These are phyloP conservation scores for Lichina pygmaea DNA, from an alignment of 495 filamentous ascomycete species.

Conservation along the genomic window DNA sequence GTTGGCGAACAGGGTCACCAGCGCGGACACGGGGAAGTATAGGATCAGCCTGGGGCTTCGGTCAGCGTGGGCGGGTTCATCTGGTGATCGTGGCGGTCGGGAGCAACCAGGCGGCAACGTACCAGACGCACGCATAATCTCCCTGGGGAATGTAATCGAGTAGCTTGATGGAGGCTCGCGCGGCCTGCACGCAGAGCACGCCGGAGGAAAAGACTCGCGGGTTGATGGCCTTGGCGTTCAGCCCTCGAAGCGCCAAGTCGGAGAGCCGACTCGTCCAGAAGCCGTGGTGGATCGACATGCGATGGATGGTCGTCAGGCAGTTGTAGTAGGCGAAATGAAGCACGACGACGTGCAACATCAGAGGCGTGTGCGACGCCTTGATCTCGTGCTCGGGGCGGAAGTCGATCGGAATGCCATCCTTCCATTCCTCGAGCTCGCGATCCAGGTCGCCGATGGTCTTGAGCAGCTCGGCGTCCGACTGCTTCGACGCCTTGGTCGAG, in stretches of 20 bases:
- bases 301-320: conserved; percentile 87
- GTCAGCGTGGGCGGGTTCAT: background rate
- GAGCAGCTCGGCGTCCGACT: conserved; percentile 77
- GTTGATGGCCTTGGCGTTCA: conserved; percentile 75
- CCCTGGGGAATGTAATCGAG: conserved; percentile 91
- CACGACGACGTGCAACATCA: conserved; percentile 77
- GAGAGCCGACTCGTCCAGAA: conserved; percentile 93
- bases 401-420: conserved; percentile 77
- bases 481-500: conserved; percentile 71
- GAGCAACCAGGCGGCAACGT: conserved; percentile 11
- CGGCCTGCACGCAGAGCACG: conserved; percentile 71
- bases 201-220: conserved; percentile 88
- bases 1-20: conserved; percentile 90
- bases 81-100: too few relatives aligned
- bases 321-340: conserved; percentile 96
- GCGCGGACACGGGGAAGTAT: conserved; percentile 87
- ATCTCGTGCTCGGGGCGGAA: conserved; percentile 92
- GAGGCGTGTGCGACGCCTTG: conserved; percentile 61
- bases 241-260: conserved; percentile 79
- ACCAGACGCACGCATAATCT: conserved; percentile 91
- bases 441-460: conserved; percentile 95
- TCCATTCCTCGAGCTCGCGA: conserved; percentile 83
- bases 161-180: conserved; percentile 73
- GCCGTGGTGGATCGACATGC: conserved; percentile 93
- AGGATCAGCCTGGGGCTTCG: conserved; percentile 47